Evolutionary conservation across 768 basidiomycete genomes (phyloP), one percentile per base, ranked within the genome.

Genomic region (Boletus eberwhitei): DNA sequence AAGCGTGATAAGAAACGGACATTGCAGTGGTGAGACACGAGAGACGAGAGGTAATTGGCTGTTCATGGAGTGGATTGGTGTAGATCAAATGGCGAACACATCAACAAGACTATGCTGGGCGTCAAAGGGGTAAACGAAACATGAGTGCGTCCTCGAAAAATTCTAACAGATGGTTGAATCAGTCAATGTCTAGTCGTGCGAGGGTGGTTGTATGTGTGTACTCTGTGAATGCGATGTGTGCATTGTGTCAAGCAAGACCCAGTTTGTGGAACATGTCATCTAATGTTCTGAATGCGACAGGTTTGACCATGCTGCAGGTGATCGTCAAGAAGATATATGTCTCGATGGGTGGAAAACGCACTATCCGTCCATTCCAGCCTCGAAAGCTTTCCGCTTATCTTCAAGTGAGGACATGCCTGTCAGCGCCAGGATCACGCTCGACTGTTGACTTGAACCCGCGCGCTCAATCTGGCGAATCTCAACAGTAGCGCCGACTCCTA

Each of bases 331-430:
- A 4, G 16, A 9, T 5, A 22, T 4, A 24, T 4, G 5, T 7
- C 6, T 50, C n/a, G 7, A 29, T 8, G 11, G 4, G 11, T 6
- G 42, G 8, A n/a, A 85, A 47, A 68, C 91, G 59, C 65, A 95
- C 93, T 96, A 96, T 74, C 95, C 94, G 60, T 97, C 91, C 48
- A 98, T 93, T 1, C 95, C 95, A 48, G 90, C 90, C 42, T 90
- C 87, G 59, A 96, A 96, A 1, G 95, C 95, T 60, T 83, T 80
- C 22, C 90, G 80, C 69, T 95, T 96, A 69, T 98, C 93, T 66
- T 97, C 95, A 5, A 90, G 71, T 8, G 94, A 92, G 17, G 95
- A 95, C 85, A 93, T 88, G 21, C 95, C 95, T 1, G 94, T 97
- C 53, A 98, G 74, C 4, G 94, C 95, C 43, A 97, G 75, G 48